Percentiles rank a stretch among this genome's conserved stretches.
phyloP scores from a whole-genome alignment of 2,329 filamentous ascomycete species.

The Pestalotiopsis sp. region DNA sequence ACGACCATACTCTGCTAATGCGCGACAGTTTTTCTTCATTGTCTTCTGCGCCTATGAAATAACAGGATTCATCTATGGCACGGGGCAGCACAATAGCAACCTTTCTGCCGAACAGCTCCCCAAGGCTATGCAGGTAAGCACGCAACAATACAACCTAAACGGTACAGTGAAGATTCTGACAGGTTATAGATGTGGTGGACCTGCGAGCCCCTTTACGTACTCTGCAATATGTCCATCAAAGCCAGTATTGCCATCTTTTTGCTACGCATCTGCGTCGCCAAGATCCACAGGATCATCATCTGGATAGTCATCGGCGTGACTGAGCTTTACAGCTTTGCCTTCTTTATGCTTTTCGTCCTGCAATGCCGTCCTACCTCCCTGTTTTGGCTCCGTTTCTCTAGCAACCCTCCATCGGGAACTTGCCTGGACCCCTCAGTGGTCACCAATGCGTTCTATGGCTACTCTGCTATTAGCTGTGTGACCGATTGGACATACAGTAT shows the following conservation, averaged over 20 bases:
- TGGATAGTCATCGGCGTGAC: constrained; percentile 31
- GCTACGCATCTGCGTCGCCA: constrained; percentile 35
- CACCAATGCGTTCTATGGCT: constrained; percentile 36
- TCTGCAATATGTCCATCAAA: constrained; percentile 39
- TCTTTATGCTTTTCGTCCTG: constrained; percentile 41
- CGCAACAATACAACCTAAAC: not conserved
- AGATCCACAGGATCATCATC: constrained; percentile 34
- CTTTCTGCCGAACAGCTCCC: constrained; percentile 23
- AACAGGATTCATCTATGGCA: constrained; percentile 30
- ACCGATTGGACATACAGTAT: constrained; percentile 44
- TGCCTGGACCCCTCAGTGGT: constrained; percentile 33
- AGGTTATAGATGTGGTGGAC: constrained; percentile 38
- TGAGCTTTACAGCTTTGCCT: constrained; percentile 37
- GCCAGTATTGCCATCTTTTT: constrained; percentile 43
- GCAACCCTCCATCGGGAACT: constrained; percentile 27
- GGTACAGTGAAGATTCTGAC: not conserved
- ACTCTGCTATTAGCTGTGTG: constrained; percentile 40
- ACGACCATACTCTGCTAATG: not conserved
- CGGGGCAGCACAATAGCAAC: constrained; percentile 25
- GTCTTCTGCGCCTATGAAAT: constrained; percentile 30
- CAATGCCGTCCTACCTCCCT: constrained; percentile 42
- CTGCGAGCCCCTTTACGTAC: constrained; percentile 43
- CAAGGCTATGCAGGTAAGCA: constrained; percentile 33
- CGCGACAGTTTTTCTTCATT: constrained; percentile 24
- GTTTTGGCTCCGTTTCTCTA: constrained; percentile 39